Percentiles rank a stretch among this genome's conserved stretches.
These are phyloP conservation scores for Arthrobotrys entomopaga DNA, from an alignment of 2,329 filamentous ascomycete genomes.

Conservation along the genomic window DNA sequence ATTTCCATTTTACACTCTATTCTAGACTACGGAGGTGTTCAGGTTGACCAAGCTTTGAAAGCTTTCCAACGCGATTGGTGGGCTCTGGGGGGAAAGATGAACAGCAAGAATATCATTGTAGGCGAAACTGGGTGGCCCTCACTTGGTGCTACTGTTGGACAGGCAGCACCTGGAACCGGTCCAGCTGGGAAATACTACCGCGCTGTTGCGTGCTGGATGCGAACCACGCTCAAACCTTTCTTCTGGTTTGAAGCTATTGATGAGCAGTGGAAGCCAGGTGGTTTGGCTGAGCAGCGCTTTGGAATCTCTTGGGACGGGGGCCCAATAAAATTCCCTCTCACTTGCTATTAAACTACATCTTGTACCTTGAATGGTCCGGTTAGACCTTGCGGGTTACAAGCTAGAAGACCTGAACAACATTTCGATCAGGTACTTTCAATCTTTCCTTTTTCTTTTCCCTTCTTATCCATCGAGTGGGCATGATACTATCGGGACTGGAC, in stretches of 20 bases:
- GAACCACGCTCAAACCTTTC: conserved; percentile 54
- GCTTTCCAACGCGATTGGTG: conserved; percentile 50
- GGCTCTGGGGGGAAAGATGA: conserved; percentile 53
- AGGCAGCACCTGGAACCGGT: conserved; percentile 67
- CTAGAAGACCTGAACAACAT: too few species aligned
- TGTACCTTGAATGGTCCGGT: not conserved
- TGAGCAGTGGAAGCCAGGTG: conserved; percentile 47
- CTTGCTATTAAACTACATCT: conserved; percentile 26
- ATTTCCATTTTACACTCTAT: too few species aligned
- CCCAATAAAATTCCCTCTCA: conserved; percentile 27
- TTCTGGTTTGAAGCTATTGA: conserved; percentile 58
- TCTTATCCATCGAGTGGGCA: conserved; percentile 13
- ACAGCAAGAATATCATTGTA: conserved; percentile 69
- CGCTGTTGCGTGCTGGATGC: conserved; percentile 68
- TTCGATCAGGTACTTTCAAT: not conserved
- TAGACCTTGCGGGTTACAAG: too few species aligned
- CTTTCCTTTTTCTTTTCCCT: conserved; percentile 6
- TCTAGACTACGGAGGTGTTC: conserved; percentile 51
- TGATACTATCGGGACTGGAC: conserved; percentile 9
- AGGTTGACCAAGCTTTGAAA: conserved; percentile 35
- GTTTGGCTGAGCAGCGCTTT: conserved; percentile 36
- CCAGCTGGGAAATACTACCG: conserved; percentile 75
- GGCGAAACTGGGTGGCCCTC: conserved; percentile 75
- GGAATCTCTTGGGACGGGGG: conserved; percentile 37
- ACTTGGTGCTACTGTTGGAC: conserved; percentile 67